Evolutionary conservation across 345 rosid genomes (phyloP).

Genomic region (Leavenworthia alabamica): DNA sequence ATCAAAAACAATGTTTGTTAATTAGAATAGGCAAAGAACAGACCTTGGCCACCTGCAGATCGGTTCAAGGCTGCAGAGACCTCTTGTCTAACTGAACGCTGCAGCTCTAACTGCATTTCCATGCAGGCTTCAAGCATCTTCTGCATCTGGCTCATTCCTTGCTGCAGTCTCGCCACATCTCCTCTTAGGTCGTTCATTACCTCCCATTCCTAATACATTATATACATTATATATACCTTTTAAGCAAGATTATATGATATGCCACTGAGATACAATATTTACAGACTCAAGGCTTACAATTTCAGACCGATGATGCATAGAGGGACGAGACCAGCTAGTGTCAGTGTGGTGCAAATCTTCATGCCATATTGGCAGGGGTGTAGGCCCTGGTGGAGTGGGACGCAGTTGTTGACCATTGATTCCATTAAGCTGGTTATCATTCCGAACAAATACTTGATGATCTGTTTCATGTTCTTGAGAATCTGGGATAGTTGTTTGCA

Average conservation of each 20-base stretch:
- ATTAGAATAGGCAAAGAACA: neutral
- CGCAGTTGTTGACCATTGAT: constrained; percentile 56
- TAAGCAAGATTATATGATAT: neutral
- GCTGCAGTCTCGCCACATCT: constrained; percentile 92
- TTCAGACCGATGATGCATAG: constrained; percentile 84
- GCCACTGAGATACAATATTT: neutral
- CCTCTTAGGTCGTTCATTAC: constrained; percentile 84
- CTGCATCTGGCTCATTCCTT: constrained; percentile 99
- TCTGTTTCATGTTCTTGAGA: constrained; percentile 60
- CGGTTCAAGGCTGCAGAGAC: constrained; percentile 96
- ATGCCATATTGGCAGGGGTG: constrained; percentile 95
- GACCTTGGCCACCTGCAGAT: constrained; percentile 66
- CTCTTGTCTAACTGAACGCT: constrained; percentile 97
- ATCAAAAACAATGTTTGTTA: neutral
- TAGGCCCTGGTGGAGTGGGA: constrained; percentile 81
- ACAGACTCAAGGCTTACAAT: constrained; percentile 48
- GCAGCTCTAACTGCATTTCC: constrained; percentile 99
- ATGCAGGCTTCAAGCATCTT: constrained; percentile 96
- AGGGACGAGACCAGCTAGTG: constrained; percentile 85
- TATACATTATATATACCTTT: constrained; percentile 8
- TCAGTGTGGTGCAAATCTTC: constrained; percentile 77
- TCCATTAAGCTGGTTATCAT: constrained; percentile 43
- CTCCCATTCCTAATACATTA: constrained; percentile 79
- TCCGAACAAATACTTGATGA: too few relatives aligned
- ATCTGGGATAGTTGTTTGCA: constrained; percentile 53